Conservation (phyloP, 768 basidiomycete genomes). For the Exsudoporus frostii region DNA sequence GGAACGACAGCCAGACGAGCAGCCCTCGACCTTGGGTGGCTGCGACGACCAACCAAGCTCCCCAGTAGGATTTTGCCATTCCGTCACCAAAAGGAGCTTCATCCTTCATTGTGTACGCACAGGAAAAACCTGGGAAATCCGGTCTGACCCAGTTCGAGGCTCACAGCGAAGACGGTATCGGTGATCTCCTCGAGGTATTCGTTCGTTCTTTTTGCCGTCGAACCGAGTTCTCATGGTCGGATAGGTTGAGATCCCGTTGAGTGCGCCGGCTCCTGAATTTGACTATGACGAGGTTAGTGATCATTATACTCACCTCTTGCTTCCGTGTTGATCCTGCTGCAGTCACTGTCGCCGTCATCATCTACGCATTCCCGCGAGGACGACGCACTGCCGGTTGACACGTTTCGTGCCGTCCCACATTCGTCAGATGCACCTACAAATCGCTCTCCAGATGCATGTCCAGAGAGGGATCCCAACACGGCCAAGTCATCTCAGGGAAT, state of each 20-base stretch:
- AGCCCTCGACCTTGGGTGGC: background rate
- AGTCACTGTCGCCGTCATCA: background rate
- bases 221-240: background rate
- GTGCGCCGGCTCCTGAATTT: background rate
- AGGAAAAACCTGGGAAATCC: background rate
- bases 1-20: background rate
- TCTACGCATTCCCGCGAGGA: background rate
- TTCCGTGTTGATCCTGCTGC: background rate
- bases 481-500: background rate
- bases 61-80: background rate
- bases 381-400: background rate
- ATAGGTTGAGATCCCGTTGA: background rate
- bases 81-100: background rate
- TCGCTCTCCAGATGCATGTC: no score
- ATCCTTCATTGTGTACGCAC: background rate
- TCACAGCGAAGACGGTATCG: background rate
- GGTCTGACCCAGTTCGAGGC: background rate
- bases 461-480: no score
- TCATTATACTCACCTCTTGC: background rate
- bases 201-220: background rate
- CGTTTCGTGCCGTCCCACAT: background rate
- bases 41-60: background rate
- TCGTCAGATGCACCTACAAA: background rate
- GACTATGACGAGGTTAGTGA: background rate
- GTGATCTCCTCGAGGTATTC: background rate